Conservation (phyloP, 805 yeast genomes). For the Suhomyces sp. region DNA sequence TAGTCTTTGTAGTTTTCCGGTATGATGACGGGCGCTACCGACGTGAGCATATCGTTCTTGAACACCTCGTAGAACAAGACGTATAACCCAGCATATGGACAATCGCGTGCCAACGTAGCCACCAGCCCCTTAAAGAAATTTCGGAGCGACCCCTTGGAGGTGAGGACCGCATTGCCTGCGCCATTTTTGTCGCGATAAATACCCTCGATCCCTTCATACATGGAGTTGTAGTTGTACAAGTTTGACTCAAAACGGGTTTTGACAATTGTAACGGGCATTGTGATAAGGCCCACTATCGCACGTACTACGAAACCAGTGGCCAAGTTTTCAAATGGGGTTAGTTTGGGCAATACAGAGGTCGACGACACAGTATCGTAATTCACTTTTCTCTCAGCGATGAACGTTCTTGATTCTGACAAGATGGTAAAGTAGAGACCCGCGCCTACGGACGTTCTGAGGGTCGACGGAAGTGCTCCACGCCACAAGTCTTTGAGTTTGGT, state of each 20-base stretch:
- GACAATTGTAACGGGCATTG: constrained; percentile 92
- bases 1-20: constrained; percentile 12
- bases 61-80: constrained; percentile 79
- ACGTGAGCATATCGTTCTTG: constrained; percentile 55
- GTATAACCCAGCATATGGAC: constrained; percentile 94
- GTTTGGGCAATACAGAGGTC: constrained; percentile 61
- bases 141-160: constrained; percentile 31
- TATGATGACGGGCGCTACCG: constrained; percentile 4
- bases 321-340: constrained; percentile 67
- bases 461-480: constrained; percentile 94
- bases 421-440: constrained; percentile 81
- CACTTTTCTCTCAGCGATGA: constrained; percentile 35
- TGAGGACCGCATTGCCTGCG: constrained; percentile 10
- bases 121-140: constrained; percentile 88
- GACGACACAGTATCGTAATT: constrained; percentile 10
- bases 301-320: constrained; percentile 76
- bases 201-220: constrained; percentile 56
- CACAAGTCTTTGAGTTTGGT: constrained; percentile 56
- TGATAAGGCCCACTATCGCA: constrained; percentile 75
- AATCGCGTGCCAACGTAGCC: constrained; percentile 86
- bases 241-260: constrained; percentile 89
- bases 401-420: constrained; percentile 58
- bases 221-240: constrained; percentile 62
- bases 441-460: constrained; percentile 85
- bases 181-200: constrained; percentile 39